Evolutionary conservation across 768 basidiomycete species (phyloP).

Genomic region (Phanerochaete carnosa): DNA sequence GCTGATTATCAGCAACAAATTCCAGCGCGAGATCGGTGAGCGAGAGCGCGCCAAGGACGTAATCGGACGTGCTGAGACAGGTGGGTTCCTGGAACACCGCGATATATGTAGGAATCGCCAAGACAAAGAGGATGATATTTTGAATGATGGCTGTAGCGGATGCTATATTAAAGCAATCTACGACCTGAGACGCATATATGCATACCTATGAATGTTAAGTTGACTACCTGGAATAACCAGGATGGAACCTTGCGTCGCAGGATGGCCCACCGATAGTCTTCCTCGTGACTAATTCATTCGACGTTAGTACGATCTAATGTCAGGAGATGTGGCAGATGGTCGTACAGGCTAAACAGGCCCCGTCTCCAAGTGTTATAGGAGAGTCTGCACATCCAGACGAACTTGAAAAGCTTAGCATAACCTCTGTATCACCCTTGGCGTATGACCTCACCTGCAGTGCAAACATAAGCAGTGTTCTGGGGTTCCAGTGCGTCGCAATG

Average conservation of each 20-base stretch:
- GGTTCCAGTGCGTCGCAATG: conserved; percentile 50
- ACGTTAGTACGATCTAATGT: too few relatives aligned
- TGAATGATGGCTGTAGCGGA: conserved; percentile 59
- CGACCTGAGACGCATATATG: background rate
- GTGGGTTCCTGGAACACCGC: conserved; percentile 54
- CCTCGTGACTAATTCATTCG: conserved; percentile 55
- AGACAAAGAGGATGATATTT: conserved; percentile 73
- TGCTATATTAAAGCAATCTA: background rate
- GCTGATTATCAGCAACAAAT: conserved; percentile 89
- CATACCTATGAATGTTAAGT: conserved; percentile 69
- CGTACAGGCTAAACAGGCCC: conserved; percentile 70
- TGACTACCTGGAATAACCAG: conserved; percentile 57
- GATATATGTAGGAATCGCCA: conserved; percentile 59
- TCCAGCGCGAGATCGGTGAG: conserved; percentile 63
- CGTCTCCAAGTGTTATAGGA: conserved; percentile 82
- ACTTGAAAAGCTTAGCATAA: conserved; percentile 24
- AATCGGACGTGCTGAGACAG: conserved; percentile 56
- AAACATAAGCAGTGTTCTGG: conserved; percentile 76
- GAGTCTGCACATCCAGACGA: conserved; percentile 63
- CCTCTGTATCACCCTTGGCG: background rate
- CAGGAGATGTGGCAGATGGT: background rate
- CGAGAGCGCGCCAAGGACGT: conserved; percentile 53
- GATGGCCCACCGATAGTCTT: conserved; percentile 91
- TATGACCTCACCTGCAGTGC: conserved; percentile 46
- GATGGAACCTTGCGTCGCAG: conserved; percentile 58